Base-by-base conservation (phyloP, 441 rosid species). In the Pelargonium australe region DNA sequence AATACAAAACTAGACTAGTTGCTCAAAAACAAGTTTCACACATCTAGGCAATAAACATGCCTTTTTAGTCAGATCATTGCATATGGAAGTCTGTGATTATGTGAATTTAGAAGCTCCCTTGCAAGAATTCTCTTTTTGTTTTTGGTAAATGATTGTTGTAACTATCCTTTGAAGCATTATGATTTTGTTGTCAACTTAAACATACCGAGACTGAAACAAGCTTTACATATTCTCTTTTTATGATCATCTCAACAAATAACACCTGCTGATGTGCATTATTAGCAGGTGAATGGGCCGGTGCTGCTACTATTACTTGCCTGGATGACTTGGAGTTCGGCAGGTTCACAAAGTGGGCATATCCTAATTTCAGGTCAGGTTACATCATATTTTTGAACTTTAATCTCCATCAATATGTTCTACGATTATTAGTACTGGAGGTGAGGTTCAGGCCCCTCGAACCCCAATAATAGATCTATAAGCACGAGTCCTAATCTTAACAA, bases 401-500 rank as follows among this genome's bases (percentile, higher is more conserved):
- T 28, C 31, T 28, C 31, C 31, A 28, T 28, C 31, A 4, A 5
- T 44, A 34, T 60, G 31, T 28, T 28, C 31, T 57, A 62, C 63
- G 68, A 63, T 70, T 28, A 16, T 37, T 69, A 37, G 53, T 13
- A 23, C 41, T 12, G 43, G 19, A 61, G 10, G 44, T 41, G 31
- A 69, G 66, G 25, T 69, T 70, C 73, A 51, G 73, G 13, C 63
- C 73, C 68, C 68, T 31, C 31, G 10, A 51, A 60, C 34, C 9
- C 74, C 74, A 64, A 14, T 8, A 28, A 25, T 28, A 53, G 61
- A 70, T 7, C 43, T 12, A 0, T 3, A 67, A 40, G 43, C 44
- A 23, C 53, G 23, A 37, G 40, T 19, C 69, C 53, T 65, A 51
- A 65, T 64, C 41, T 71, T 64, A 12, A 64, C 41, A 41, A 66